Evolutionary conservation across 2,329 filamentous ascomycete genomes (phyloP).

Genomic region (Curvularia sp.): DNA sequence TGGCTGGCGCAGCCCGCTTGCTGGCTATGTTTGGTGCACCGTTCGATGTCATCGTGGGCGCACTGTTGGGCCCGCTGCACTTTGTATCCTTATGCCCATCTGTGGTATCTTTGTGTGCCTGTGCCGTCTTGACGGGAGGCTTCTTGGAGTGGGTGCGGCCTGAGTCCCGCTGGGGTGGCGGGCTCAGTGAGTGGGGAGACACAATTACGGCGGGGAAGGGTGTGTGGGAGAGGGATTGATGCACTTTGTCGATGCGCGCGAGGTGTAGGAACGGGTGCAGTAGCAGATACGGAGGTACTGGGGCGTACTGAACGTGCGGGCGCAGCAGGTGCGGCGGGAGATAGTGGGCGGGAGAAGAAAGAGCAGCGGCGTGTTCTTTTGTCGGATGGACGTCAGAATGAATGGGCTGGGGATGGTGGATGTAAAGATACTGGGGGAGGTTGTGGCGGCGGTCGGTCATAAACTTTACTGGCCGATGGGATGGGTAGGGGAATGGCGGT

Average conservation of each 20-base stretch:
- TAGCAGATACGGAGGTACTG: slow-evolving; percentile 31
- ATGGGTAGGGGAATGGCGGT: slow-evolving; percentile 19
- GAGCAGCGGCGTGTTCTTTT: slow-evolving; percentile 22
- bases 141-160: slow-evolving; percentile 42
- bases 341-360: slow-evolving; percentile 20
- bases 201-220: slow-evolving; percentile 48
- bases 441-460: slow-evolving; percentile 39
- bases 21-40: slow-evolving; percentile 36
- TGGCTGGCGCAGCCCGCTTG: slow-evolving; percentile 37
- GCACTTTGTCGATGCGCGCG: slow-evolving; percentile 40
- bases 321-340: slow-evolving; percentile 19
- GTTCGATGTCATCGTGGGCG: slow-evolving; percentile 50
- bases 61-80: slow-evolving; percentile 46
- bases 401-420: slow-evolving; percentile 30
- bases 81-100: slow-evolving; percentile 49
- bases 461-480: slow-evolving; percentile 26
- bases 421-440: slow-evolving; percentile 35
- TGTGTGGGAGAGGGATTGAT: slow-evolving; percentile 28
- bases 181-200: slow-evolving; percentile 48
- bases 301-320: slow-evolving; percentile 18
- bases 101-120: slow-evolving; percentile 42
- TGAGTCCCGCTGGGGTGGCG: slow-evolving; percentile 45
- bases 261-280: slow-evolving; percentile 42
- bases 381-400: slow-evolving; percentile 22
- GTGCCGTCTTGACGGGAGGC: slow-evolving; percentile 35